Evolutionary conservation across 768 basidiomycete genomes (phyloP).

Genomic region (Tephrocybe sp.): DNA sequence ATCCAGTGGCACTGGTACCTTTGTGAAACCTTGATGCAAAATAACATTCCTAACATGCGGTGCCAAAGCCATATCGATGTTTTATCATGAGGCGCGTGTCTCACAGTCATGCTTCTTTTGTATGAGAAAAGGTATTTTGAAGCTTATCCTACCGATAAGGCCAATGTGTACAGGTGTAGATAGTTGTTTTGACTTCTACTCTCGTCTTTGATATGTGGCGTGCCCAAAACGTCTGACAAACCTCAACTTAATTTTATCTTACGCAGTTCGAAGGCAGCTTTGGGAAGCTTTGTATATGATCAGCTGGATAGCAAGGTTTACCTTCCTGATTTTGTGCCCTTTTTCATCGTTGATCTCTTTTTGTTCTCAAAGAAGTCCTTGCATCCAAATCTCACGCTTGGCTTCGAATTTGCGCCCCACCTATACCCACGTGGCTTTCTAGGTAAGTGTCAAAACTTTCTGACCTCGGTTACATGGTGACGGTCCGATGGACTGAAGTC

Average conservation of each 20-base stretch:
- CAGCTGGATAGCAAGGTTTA: constrained; percentile 5
- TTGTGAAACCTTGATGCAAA: too few species aligned
- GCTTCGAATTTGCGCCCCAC: constrained; percentile 4
- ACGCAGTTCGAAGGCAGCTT: not conserved
- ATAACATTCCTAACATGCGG: too few species aligned
- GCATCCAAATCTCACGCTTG: not conserved
- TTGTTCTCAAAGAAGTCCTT: constrained; percentile 7
- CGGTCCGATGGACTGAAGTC: too few species aligned
- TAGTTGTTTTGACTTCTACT: not conserved
- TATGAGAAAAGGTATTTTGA: too few species aligned
- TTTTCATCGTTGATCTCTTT: constrained; percentile 4
- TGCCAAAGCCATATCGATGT: too few species aligned
- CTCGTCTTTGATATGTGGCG: constrained; percentile 10
- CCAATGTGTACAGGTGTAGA: not conserved
- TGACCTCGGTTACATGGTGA: too few species aligned
- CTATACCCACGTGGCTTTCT: constrained; percentile 2
- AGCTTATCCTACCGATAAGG: too few species aligned
- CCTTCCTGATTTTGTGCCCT: not conserved
- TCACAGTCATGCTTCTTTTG: too few species aligned
- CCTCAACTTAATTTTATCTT: not conserved
- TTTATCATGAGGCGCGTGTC: too few species aligned
- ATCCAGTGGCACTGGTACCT: too few species aligned
- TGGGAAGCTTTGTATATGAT: not conserved
- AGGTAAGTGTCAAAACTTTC: too few species aligned
- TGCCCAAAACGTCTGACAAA: not conserved